Conservation (phyloP, 768 basidiomycete species). For the Suillus bovinus region DNA sequence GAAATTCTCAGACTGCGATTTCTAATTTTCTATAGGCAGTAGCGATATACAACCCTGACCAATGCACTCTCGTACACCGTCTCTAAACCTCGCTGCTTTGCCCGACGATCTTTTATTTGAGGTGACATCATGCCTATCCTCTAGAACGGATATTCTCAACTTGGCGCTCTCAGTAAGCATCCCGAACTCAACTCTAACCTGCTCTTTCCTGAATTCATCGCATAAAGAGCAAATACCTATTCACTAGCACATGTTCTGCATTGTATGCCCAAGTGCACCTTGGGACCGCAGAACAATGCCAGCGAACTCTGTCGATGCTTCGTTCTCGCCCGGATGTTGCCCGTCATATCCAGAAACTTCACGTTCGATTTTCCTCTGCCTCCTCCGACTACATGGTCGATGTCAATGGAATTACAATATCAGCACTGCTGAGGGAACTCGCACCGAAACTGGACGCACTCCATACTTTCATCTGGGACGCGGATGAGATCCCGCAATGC, state of each 20-base stretch:
- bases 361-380: constrained; percentile 40
- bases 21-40: too few species aligned
- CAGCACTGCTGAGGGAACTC: constrained; percentile 50
- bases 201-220: constrained; percentile 11
- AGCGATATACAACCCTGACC: too few species aligned
- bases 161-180: constrained; percentile 59
- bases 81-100: constrained; percentile 17
- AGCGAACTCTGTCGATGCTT: constrained; percentile 68
- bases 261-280: constrained; percentile 63
- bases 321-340: constrained; percentile 52
- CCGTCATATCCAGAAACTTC: constrained; percentile 64
- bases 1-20: too few species aligned
- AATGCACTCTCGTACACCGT: background rate
- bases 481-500: constrained; percentile 59
- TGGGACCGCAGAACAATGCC: constrained; percentile 57
- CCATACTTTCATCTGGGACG: constrained; percentile 69
- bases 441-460: constrained; percentile 65
- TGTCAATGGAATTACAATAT: constrained; percentile 36
- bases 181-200: background rate
- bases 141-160: constrained; percentile 54
- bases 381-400: constrained; percentile 25
- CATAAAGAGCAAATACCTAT: constrained; percentile 54
- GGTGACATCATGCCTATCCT: constrained; percentile 55
- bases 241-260: constrained; percentile 50
- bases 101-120: constrained; percentile 71